Percentiles rank a stretch among this genome's conserved stretches.
Evolutionary conservation across 495 filamentous ascomycete genomes (phyloP).

Genomic region (Penicillium dipodomyicola): DNA sequence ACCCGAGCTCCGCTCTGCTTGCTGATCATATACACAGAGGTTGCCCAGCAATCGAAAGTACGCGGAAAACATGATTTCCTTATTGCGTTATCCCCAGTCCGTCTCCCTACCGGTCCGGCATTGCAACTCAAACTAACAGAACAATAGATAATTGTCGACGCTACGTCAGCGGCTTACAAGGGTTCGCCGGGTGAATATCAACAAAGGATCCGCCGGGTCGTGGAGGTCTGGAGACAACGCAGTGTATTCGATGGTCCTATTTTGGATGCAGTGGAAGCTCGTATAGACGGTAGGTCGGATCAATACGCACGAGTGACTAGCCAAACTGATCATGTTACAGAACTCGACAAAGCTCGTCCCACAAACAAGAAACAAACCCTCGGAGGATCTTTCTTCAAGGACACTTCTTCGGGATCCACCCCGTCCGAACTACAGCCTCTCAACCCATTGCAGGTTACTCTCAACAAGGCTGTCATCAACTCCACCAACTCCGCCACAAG

Average conservation of each 20-base stretch:
- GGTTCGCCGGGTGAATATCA: conserved; percentile 80
- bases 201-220: conserved; percentile 78
- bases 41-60: conserved; percentile 90
- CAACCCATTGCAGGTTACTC: conserved; percentile 64
- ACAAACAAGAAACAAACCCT: conserved; percentile 62
- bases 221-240: conserved; percentile 90
- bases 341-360: conserved; percentile 74
- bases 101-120: conserved; percentile 13
- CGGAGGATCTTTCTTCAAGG: conserved; percentile 69
- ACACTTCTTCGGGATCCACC: conserved; percentile 47
- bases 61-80: conserved; percentile 89
- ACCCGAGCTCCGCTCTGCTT: conserved; percentile 1
- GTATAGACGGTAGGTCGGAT: conserved; percentile 64
- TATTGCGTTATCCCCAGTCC: conserved; percentile 77
- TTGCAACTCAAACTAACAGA: conserved; percentile 22
- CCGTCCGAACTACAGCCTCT: conserved; percentile 77
- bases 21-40: conserved; percentile 58
- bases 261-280: conserved; percentile 71
- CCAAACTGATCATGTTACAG: conserved; percentile 39
- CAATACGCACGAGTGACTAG: conserved; percentile 3
- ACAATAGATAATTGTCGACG: conserved; percentile 74
- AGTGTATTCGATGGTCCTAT: conserved; percentile 79
- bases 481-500: conserved; percentile 59
- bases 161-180: conserved; percentile 79
- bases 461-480: conserved; percentile 65